Evolutionary conservation across 805 yeast species (phyloP).

Genomic region (Metschnikowia lochheadii): DNA sequence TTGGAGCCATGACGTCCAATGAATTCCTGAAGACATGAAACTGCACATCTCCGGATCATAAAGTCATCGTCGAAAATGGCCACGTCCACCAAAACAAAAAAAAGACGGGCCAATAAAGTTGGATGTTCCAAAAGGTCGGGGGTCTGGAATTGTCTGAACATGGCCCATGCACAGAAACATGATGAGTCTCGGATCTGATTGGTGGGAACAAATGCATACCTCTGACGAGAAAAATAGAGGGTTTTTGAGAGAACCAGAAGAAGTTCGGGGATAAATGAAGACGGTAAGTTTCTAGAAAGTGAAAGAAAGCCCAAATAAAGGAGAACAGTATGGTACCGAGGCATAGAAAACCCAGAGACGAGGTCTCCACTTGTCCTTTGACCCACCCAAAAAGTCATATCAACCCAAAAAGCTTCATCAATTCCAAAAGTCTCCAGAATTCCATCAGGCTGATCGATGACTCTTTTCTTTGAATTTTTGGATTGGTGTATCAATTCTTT

Average conservation of each 20-base stretch:
- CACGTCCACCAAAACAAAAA: constrained; percentile 43
- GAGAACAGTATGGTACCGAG: constrained; percentile 56
- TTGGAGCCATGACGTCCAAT: constrained; percentile 64
- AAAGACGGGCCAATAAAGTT: constrained; percentile 15
- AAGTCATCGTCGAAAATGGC: constrained; percentile 71
- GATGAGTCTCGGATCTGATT: constrained; percentile 77
- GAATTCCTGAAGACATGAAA: constrained; percentile 84
- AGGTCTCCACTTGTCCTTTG: neutral
- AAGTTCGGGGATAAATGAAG: constrained; percentile 18
- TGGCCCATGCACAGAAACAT: constrained; percentile 81
- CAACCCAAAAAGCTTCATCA: no score
- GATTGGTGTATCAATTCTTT: no score
- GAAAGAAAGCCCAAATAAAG: constrained; percentile 48
- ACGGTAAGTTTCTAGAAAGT: constrained; percentile 26
- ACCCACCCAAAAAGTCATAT: no score
- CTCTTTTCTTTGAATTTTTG: no score
- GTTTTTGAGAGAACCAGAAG: constrained; percentile 40
- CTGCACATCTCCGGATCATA: constrained; percentile 71
- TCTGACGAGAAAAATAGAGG: constrained; percentile 55
- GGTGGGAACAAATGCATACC: constrained; percentile 52
- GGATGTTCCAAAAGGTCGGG: constrained; percentile 11
- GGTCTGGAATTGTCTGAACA: constrained; percentile 40
- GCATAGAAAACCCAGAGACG: constrained; percentile 32
- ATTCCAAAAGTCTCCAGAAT: no score
- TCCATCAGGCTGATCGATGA: no score